These are phyloP conservation scores for Gossypium gossypioides DNA, from an alignment of 441 rosid genomes.

Conservation along the genomic window DNA sequence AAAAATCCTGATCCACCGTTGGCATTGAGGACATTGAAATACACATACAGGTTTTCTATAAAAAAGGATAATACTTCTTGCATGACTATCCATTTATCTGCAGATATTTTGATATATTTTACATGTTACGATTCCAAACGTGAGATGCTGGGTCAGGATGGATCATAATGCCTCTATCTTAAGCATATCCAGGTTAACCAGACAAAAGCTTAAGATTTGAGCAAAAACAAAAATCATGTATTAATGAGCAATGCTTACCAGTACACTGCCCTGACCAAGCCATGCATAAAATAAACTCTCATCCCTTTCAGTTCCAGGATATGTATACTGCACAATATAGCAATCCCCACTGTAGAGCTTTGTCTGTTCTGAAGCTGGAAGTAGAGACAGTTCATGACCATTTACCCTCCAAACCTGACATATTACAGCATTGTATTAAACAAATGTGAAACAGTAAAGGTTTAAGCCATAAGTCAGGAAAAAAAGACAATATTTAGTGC, in stretches of 20 bases:
- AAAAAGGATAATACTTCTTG: not conserved
- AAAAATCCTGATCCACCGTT: not conserved
- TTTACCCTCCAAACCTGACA: slow-evolving; percentile 72
- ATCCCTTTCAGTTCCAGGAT: slow-evolving; percentile 55
- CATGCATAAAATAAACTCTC: slow-evolving; percentile 66
- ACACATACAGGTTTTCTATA: not conserved
- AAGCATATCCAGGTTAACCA: not conserved
- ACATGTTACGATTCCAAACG: not conserved
- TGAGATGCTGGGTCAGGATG: not conserved
- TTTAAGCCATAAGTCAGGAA: slow-evolving; percentile 13
- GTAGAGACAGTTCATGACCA: slow-evolving; percentile 40
- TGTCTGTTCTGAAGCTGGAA: slow-evolving; percentile 54
- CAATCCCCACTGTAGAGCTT: slow-evolving; percentile 83
- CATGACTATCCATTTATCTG: not conserved
- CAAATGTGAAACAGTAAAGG: slow-evolving; percentile 5
- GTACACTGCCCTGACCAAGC: slow-evolving; percentile 58
- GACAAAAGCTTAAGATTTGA: not conserved
- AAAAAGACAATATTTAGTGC: not conserved
- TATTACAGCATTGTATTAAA: slow-evolving; percentile 11
- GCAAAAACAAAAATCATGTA: not conserved
- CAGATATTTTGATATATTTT: not conserved
- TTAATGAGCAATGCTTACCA: slow-evolving; percentile 28
- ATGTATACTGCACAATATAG: slow-evolving; percentile 71
- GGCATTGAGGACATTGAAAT: not conserved
- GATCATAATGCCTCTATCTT: not conserved